These are phyloP conservation scores for Osmozyma mogii DNA, from an alignment of 805 yeast genomes.

Conservation along the genomic window DNA sequence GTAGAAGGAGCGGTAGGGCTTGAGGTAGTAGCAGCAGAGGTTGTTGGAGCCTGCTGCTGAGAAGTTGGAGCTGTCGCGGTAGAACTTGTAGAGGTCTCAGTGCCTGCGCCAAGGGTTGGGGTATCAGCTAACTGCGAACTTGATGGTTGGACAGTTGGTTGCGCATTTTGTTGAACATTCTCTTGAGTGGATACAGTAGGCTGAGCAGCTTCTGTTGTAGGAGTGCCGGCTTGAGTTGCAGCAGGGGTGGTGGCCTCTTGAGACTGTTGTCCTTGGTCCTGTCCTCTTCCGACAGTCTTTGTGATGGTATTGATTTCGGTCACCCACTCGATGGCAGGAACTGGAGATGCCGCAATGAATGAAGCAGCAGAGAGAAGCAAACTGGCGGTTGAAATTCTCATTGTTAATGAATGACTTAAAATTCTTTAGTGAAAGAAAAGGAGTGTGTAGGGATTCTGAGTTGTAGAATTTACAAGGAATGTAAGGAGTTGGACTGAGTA, in stretches of 20 bases:
- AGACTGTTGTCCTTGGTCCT: not conserved
- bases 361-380: constrained; percentile 3
- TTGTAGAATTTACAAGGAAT: too few relatives aligned
- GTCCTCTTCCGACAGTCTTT: constrained; percentile 1
- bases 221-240: not conserved
- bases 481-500: too few relatives aligned
- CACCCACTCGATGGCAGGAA: constrained; percentile 5
- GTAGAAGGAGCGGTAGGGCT: constrained; percentile 5
- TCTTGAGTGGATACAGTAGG: too few relatives aligned
- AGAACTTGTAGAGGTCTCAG: constrained; percentile 1
- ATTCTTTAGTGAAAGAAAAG: too few relatives aligned
- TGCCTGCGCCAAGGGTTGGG: not conserved
- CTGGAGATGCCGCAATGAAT: constrained; percentile 7
- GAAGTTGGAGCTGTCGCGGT: constrained; percentile 2
- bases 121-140: too few relatives aligned
- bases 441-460: too few relatives aligned
- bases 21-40: constrained; percentile 10
- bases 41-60: too few relatives aligned
- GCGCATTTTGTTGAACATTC: too few relatives aligned
- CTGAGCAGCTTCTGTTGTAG: too few relatives aligned
- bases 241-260: constrained; percentile 1
- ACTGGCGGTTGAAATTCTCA: constrained; percentile 7
- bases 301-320: constrained; percentile 10
- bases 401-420: not conserved
- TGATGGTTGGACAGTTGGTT: too few relatives aligned